Conservation (phyloP, 2,329 filamentous ascomycete species). For the Beauveria varroae region DNA sequence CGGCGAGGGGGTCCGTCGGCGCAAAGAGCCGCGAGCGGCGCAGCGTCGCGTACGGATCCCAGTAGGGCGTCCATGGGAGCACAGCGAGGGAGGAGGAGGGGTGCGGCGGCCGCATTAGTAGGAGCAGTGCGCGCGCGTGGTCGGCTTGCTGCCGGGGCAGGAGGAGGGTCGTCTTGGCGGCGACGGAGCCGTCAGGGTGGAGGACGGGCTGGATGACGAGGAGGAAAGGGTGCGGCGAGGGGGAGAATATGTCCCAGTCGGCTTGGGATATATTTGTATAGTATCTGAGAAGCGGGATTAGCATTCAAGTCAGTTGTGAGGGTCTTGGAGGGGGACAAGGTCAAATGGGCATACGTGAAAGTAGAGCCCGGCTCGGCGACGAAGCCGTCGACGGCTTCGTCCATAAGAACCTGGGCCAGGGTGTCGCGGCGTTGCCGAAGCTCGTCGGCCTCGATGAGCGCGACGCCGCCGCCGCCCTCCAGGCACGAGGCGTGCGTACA, state of each 20-base stretch:
- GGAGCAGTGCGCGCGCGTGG: slow-evolving; percentile 46
- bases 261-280: slow-evolving; percentile 54
- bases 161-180: slow-evolving; percentile 50
- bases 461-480: slow-evolving; percentile 26
- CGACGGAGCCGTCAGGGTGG: slow-evolving; percentile 28
- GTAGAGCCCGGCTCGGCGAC: slow-evolving; percentile 57
- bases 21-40: slow-evolving; percentile 34
- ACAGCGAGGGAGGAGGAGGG: slow-evolving; percentile 39
- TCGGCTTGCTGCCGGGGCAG: slow-evolving; percentile 54
- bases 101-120: slow-evolving; percentile 28
- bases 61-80: slow-evolving; percentile 51
- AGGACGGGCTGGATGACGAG: slow-evolving; percentile 50
- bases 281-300: slow-evolving; percentile 26
- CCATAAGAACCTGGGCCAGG: slow-evolving; percentile 47
- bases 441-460: slow-evolving; percentile 41
- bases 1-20: neutral
- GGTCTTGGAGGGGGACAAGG: slow-evolving; percentile 19
- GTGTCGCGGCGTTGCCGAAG: slow-evolving; percentile 48
- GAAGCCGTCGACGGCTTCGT: slow-evolving; percentile 48
- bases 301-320: neutral
- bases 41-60: slow-evolving; percentile 54
- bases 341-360: slow-evolving; percentile 37
- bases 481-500: slow-evolving; percentile 50
- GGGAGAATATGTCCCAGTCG: slow-evolving; percentile 60
- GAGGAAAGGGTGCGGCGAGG: slow-evolving; percentile 55